Conservation (phyloP, 108 stramenopile species). For the Cylindrotheca closterium region DNA sequence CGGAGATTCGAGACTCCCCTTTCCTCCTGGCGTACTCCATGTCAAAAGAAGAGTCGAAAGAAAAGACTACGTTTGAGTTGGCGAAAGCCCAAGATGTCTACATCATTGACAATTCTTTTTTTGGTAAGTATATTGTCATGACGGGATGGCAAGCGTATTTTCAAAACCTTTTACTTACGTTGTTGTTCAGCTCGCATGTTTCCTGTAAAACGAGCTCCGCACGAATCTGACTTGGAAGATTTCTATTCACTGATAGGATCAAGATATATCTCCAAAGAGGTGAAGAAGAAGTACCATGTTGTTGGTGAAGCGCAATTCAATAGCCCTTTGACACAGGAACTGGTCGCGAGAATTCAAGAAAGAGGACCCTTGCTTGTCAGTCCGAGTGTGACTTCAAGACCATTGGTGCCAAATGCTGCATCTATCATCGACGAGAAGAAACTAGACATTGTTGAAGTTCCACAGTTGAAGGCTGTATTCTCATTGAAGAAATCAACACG, state of each 20-base stretch:
- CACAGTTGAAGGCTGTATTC: slow-evolving; percentile 56
- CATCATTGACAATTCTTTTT: slow-evolving; percentile 79
- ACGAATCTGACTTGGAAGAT: slow-evolving; percentile 70
- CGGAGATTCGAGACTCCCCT: slow-evolving; percentile 52
- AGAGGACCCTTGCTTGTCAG: slow-evolving; percentile 68
- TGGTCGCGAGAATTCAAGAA: slow-evolving; percentile 61
- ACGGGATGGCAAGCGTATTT: too few species aligned
- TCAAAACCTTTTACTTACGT: too few species aligned
- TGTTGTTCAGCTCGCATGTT: slow-evolving; percentile 39
- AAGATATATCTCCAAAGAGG: slow-evolving; percentile 62
- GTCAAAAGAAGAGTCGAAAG: slow-evolving; percentile 14
- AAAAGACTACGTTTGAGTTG: slow-evolving; percentile 37
- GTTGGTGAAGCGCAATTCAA: slow-evolving; percentile 32
- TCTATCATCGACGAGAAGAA: slow-evolving; percentile 39
- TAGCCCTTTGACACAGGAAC: slow-evolving; percentile 37
- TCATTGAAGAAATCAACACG: slow-evolving; percentile 48
- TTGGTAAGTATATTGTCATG: too few species aligned
- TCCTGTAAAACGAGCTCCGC: slow-evolving; percentile 57
- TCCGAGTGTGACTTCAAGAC: slow-evolving; percentile 63
- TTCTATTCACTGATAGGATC: slow-evolving; percentile 68
- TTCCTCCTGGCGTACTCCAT: slow-evolving; percentile 73
- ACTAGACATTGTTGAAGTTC: slow-evolving; percentile 49
- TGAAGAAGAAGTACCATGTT: slow-evolving; percentile 61
- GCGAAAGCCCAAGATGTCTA: slow-evolving; percentile 71
- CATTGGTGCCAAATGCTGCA: slow-evolving; percentile 56